Percentiles rank a stretch among this genome's conserved stretches.
phyloP scores from a whole-genome alignment of 352 stramenopile species.

The Globisporangium canariense region DNA sequence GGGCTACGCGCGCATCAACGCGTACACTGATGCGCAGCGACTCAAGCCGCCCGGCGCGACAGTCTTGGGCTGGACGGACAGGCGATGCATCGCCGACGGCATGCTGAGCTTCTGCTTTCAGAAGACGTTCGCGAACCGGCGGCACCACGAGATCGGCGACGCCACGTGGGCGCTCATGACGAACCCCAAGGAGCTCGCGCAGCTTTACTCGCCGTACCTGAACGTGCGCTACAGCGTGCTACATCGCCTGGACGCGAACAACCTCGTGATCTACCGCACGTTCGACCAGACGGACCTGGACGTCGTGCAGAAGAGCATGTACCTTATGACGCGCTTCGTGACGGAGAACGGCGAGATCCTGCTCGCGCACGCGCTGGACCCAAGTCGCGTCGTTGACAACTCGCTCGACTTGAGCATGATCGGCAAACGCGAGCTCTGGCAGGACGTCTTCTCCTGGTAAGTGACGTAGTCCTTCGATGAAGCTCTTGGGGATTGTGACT shows the following conservation, averaged over 20 bases:
- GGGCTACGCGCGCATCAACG: conserved; percentile 32
- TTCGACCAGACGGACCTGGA: conserved; percentile 39
- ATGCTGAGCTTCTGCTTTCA: conserved; percentile 39
- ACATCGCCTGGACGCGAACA: conserved; percentile 41
- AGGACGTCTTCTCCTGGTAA: conserved; percentile 40
- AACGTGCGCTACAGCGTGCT: conserved; percentile 32
- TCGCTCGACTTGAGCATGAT: conserved; percentile 30
- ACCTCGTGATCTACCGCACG: conserved; percentile 36
- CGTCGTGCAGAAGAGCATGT: conserved; percentile 37
- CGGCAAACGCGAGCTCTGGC: conserved; percentile 40
- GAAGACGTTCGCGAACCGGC: conserved; percentile 34
- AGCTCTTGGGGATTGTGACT: neutral
- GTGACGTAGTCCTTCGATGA: conserved; percentile 11
- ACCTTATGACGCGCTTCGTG: conserved; percentile 45
- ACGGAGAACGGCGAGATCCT: conserved; percentile 41
- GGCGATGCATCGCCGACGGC: conserved; percentile 21
- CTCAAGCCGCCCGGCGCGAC: conserved; percentile 28
- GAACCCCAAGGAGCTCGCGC: conserved; percentile 21
- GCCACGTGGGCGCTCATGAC: conserved; percentile 33
- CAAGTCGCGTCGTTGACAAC: conserved; percentile 33
- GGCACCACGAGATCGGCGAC: conserved; percentile 22
- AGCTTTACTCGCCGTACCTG: conserved; percentile 42
- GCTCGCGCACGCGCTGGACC: conserved; percentile 32
- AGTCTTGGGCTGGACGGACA: conserved; percentile 43
- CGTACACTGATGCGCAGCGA: conserved; percentile 35